phyloP scores from a whole-genome alignment of 306 rosid genomes.

The Cicer pinnatifidum region DNA sequence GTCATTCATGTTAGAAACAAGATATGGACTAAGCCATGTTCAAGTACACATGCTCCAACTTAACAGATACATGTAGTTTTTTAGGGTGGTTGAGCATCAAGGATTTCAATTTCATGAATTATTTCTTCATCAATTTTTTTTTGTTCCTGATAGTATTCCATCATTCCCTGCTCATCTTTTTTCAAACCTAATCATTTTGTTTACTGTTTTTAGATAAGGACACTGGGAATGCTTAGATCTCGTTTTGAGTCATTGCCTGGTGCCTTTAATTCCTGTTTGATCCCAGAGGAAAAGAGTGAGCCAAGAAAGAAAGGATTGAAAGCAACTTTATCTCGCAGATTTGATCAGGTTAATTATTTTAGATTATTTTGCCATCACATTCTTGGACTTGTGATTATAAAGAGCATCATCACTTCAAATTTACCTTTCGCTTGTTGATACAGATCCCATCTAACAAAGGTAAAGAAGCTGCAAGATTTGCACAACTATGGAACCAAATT shows the following conservation, averaged over 20 bases:
- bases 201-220: constrained; percentile 76
- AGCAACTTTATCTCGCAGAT: constrained; percentile 80
- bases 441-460: constrained; percentile 79
- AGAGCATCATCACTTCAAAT: constrained; percentile 17
- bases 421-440: constrained; percentile 20
- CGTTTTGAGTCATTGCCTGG: constrained; percentile 88
- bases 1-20: background rate
- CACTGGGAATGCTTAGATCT: constrained; percentile 96
- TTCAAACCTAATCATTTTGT: constrained; percentile 11
- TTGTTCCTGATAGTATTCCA: constrained; percentile 16
- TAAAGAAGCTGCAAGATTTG: constrained; percentile 94
- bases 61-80: background rate
- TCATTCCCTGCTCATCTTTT: background rate
- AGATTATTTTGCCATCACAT: constrained; percentile 18
- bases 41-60: background rate
- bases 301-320: constrained; percentile 89
- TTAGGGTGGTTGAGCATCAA: constrained; percentile 18
- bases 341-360: constrained; percentile 50
- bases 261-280: constrained; percentile 81
- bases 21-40: constrained; percentile 6
- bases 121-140: background rate
- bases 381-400: constrained; percentile 18
- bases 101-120: constrained; percentile 20
- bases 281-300: constrained; percentile 75
- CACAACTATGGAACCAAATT: constrained; percentile 94